Evolutionary conservation across 2,329 filamentous ascomycete species (phyloP).

Genomic region (Didymosphaeria variabile): DNA sequence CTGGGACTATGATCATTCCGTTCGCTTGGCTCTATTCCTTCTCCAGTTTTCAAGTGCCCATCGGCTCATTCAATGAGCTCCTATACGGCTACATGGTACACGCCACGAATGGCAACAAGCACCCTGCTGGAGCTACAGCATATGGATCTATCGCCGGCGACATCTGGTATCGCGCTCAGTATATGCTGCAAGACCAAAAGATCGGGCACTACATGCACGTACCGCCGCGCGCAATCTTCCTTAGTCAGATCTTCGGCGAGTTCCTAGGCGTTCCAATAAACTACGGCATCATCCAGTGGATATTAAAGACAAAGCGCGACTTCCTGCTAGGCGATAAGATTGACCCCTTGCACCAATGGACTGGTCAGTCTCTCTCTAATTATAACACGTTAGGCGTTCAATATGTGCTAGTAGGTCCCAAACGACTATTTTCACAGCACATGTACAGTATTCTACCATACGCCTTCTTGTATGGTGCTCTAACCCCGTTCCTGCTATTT

Average conservation of each 20-base stretch:
- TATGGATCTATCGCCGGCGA: slow-evolving; percentile 69
- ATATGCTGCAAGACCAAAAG: slow-evolving; percentile 69
- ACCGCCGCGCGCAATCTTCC: slow-evolving; percentile 67
- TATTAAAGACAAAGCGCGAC: slow-evolving; percentile 65
- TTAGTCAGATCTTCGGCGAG: slow-evolving; percentile 68
- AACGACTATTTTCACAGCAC: slow-evolving; percentile 58
- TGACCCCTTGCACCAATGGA: slow-evolving; percentile 70
- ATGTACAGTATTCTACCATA: slow-evolving; percentile 62
- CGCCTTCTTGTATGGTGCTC: slow-evolving; percentile 62
- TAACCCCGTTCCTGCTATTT: slow-evolving; percentile 59
- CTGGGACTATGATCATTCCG: slow-evolving; percentile 65
- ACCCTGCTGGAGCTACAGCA: slow-evolving; percentile 65
- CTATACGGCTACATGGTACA: slow-evolving; percentile 69
- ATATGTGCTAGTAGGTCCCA: slow-evolving; percentile 67
- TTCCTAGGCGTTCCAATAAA: slow-evolving; percentile 68
- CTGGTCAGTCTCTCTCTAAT: slow-evolving; percentile 62
- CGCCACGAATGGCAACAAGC: slow-evolving; percentile 55
- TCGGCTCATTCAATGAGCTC: slow-evolving; percentile 68
- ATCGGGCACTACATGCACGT: slow-evolving; percentile 73
- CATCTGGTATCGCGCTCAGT: slow-evolving; percentile 59
- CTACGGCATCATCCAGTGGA: slow-evolving; percentile 69
- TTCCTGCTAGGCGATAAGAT: slow-evolving; percentile 61
- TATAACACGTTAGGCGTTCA: slow-evolving; percentile 66
- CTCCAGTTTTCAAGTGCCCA: slow-evolving; percentile 64
- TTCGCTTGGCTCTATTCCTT: slow-evolving; percentile 68